These are phyloP conservation scores for Linaria vulgaris DNA, from an alignment of 257 asterid species.

Conservation along the genomic window DNA sequence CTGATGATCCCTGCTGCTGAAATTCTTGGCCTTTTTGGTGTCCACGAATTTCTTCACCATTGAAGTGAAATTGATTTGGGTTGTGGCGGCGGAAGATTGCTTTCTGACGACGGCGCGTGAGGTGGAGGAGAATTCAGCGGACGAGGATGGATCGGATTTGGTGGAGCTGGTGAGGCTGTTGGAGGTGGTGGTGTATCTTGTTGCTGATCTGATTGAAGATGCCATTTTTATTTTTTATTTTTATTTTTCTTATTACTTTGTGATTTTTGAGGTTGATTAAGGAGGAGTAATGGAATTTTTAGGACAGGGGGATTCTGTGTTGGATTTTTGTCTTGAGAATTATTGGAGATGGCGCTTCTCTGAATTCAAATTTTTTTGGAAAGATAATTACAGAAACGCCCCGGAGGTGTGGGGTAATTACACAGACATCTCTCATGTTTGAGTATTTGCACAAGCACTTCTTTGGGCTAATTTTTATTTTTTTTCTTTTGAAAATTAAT, in stretches of 20 bases:
- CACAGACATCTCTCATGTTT: too few species aligned
- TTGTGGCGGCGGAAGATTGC: conserved; percentile 16
- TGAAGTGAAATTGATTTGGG: conserved; percentile 43
- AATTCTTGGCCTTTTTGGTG: conserved; percentile 46
- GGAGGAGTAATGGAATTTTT: background rate
- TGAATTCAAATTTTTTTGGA: conserved; percentile 31
- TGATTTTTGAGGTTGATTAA: conserved; percentile 22
- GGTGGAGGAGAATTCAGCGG: conserved; percentile 43
- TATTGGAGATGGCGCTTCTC: conserved; percentile 27
- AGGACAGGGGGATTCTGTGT: too few species aligned
- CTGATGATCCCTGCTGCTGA: conserved; percentile 35
- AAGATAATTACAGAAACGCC: too few species aligned
- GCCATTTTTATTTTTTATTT: conserved; percentile 45
- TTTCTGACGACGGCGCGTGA: conserved; percentile 47
- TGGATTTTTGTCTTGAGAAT: conserved; percentile 29
- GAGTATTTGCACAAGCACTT: too few species aligned
- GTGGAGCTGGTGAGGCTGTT: conserved; percentile 52
- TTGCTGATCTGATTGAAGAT: conserved; percentile 69
- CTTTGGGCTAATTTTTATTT: too few species aligned
- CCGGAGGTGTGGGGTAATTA: too few species aligned
- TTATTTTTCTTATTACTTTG: background rate
- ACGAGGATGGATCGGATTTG: conserved; percentile 76
- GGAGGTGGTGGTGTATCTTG: conserved; percentile 59
- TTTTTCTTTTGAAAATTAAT: too few species aligned
- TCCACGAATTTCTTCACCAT: conserved; percentile 78